Evolutionary conservation across 257 asterid species (phyloP), one percentile per base, ranked within the genome.

Genomic region (Solanum okadae): DNA sequence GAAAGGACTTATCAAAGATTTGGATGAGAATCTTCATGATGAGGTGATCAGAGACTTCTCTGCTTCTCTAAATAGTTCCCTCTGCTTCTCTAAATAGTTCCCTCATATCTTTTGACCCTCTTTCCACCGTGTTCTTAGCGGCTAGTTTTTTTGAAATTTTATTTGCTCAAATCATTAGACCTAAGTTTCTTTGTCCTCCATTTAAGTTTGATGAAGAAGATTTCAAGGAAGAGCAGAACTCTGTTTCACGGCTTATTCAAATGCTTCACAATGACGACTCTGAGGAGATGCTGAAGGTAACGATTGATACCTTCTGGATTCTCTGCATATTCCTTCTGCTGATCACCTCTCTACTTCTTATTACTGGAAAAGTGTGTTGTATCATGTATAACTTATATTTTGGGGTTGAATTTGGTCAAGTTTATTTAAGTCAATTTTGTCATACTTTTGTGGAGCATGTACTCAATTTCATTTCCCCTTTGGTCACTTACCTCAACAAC

Each of bases 271-370:
- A 92, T 91, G 98, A 95, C 85, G 95, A 96, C 88, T 96, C 96
- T 34, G 98, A 95, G 89, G 98, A 97, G 92, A 96, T 95, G 99
- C 92, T 96, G 87, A 95, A 96, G 98, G 99, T 97, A 90, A 88
- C 89, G 49, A 86, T 85, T 81, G 68, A 46, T 81, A 81, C 42
- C 20, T 46, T 81, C 86, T 27, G 34, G 86, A 81, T 81, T 81
- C 3, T 81, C n/a, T 29, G 86, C 70, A 29, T 81, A 81, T 49
- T 6, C 42, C 27, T 81, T 31, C 35, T 7, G 3, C 2, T 1
- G 4, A 29, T 49, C 3, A 65, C 42, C 42, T 46, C 68, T 81
- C 11, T 49, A 46, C 44, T 49, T 27, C 18, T 81, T 81, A 81
- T 46, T 29, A 2, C 70, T 46, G 86, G 70, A 46, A 27, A 79